Conservation (phyloP, 108 stramenopile genomes). For the Skeletonema marinoi region DNA sequence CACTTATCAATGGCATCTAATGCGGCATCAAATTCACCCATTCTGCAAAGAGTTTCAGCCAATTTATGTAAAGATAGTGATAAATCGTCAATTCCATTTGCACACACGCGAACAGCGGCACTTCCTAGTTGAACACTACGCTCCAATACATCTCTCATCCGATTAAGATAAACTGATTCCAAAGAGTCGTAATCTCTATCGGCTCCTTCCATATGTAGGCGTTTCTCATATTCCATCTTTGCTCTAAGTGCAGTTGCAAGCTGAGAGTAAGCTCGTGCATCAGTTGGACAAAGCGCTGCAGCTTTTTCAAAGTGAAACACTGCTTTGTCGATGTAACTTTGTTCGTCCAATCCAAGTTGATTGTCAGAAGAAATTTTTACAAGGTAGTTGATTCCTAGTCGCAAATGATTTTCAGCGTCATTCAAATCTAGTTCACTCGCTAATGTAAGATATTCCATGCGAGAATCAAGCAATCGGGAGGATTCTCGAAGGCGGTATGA, state of each 20-base stretch:
- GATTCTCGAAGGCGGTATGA: slow-evolving; percentile 30
- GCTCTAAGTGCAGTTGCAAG: slow-evolving; percentile 30
- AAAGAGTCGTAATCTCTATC: not conserved
- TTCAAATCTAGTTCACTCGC: slow-evolving; percentile 31
- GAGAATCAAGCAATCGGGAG: slow-evolving; percentile 18
- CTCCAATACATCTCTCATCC: slow-evolving; percentile 22
- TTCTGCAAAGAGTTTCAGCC: slow-evolving; percentile 24
- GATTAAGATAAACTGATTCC: slow-evolving; percentile 1
- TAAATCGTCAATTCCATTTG: slow-evolving; percentile 31
- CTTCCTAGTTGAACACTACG: slow-evolving; percentile 29
- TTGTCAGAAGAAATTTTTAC: slow-evolving; percentile 32
- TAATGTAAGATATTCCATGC: slow-evolving; percentile 28
- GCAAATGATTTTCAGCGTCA: slow-evolving; percentile 37
- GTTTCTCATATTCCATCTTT: not conserved
- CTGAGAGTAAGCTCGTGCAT: slow-evolving; percentile 33
- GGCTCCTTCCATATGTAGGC: not conserved
- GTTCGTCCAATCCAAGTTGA: not conserved
- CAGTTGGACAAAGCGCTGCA: slow-evolving; percentile 30
- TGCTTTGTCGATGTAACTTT: slow-evolving; percentile 33
- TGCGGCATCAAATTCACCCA: slow-evolving; percentile 37
- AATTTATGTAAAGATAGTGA: slow-evolving; percentile 27
- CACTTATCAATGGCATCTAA: slow-evolving; percentile 34
- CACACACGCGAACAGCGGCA: slow-evolving; percentile 31
- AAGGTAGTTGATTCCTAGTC: slow-evolving; percentile 34
- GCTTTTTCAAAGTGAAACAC: slow-evolving; percentile 37